Base-by-base conservation (phyloP, 768 basidiomycete species). In the Agrocybe praecox region DNA sequence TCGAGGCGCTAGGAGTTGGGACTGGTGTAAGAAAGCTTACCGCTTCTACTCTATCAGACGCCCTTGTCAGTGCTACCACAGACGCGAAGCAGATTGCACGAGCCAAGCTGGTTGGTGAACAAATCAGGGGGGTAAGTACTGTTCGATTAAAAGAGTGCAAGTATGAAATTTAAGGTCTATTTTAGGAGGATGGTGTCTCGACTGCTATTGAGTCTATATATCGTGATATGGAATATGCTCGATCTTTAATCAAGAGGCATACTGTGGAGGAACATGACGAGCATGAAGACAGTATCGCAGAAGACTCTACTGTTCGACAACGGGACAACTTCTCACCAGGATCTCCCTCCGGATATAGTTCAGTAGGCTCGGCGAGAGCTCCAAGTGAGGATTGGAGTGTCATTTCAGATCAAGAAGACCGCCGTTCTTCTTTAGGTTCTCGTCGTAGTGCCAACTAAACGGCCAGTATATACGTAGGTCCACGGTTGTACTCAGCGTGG, bases 191-290 rank as follows among this genome's bases (percentile, higher is more conserved):
- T 60, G 96, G 96, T n/a, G 94, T 98, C 1, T 82, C 85, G 1
- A 94, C 84, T 29, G 97, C 97, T 15, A 89, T 98, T 56, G 96
- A 98, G 72, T 87, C 90, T 23, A 95, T 99, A 61, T 99, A 98
- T 69, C 87, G 97, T 46, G 96, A 99, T 68, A 74, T 98, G 54
- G 96, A 98, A 59, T 98, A 98, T 69, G 94, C 96, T 33, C 85
- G 90, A 33, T 89, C 90, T 8, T 74, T 97, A 49, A 86, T 98
- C 62, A 96, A 94, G 69, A 83, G 80, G 29, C 67, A 72, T 12
- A 64, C 69, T 33, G 70, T 64, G 26, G 77, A 76, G 17, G 72
- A 72, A 12, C 49, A 63, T 15, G 70, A 72, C 18, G 69, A 71
- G 17, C 67, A 71, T 11, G 67, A 69, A 53, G 72, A 67, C 43